Conservation (phyloP, 768 basidiomycete genomes). For the Lentinula lateritia region DNA sequence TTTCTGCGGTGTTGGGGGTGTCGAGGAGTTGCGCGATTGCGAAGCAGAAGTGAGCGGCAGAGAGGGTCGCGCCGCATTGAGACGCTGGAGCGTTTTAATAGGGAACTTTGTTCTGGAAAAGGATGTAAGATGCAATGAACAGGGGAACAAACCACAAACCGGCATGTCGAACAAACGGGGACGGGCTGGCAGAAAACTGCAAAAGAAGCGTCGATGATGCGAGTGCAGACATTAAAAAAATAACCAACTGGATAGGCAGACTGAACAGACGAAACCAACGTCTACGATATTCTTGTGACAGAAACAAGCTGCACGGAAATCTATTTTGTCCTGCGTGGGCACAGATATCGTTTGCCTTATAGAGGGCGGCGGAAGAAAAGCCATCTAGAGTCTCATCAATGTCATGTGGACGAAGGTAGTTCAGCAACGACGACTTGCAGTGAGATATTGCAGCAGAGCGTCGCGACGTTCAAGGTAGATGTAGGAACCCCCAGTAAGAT, state of each 20-base stretch:
- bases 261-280: slow-evolving; percentile 97
- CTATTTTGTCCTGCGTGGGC: slow-evolving; percentile 92
- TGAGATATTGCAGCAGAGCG: slow-evolving; percentile 88
- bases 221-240: slow-evolving; percentile 2
- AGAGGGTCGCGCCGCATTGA: slow-evolving; percentile 55
- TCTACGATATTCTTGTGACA: slow-evolving; percentile 98
- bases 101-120: slow-evolving; percentile 84
- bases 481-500: slow-evolving; percentile 93
- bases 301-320: slow-evolving; percentile 97
- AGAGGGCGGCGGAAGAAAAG: slow-evolving; percentile 64
- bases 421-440: slow-evolving; percentile 36
- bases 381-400: slow-evolving; percentile 58
- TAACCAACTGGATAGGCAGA: slow-evolving; percentile 88
- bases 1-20: slow-evolving; percentile 1
- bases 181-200: slow-evolving; percentile 92
- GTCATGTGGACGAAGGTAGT: slow-evolving; percentile 3
- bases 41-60: slow-evolving; percentile 12
- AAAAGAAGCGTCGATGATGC: neutral
- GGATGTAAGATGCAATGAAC: neutral
- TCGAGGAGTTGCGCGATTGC: slow-evolving; percentile 11
- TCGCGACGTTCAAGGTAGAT: slow-evolving; percentile 77
- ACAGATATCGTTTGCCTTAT: slow-evolving; percentile 75
- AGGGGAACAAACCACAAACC: slow-evolving; percentile 43
- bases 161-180: slow-evolving; percentile 91
- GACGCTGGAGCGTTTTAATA: slow-evolving; percentile 81